Conservation (phyloP, 495 filamentous ascomycete species). For the Neurospora terricola region DNA sequence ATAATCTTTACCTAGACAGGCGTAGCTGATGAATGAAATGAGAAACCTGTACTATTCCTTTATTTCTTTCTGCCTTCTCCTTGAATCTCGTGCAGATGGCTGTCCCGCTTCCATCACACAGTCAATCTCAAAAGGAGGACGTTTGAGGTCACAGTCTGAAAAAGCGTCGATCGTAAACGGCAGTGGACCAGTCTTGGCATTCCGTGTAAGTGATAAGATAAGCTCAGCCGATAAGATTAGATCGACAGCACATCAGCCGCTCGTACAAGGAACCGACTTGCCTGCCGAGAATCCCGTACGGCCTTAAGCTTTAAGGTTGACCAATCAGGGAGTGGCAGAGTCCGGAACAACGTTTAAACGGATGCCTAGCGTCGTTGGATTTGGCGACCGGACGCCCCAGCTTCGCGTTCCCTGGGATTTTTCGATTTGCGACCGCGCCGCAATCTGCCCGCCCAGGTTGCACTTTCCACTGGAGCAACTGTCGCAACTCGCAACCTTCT, state of each 20-base stretch:
- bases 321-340: neutral
- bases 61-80: too few relatives aligned
- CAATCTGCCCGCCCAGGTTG: neutral
- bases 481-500: neutral
- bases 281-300: neutral
- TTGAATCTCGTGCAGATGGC: too few relatives aligned
- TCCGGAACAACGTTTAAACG: slow-evolving; percentile 14
- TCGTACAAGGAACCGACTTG: neutral
- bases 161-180: neutral
- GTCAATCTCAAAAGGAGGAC: neutral
- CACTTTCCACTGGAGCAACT: slow-evolving; percentile 1
- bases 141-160: neutral
- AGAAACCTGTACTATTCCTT: too few relatives aligned
- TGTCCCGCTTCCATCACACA: neutral
- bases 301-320: neutral
- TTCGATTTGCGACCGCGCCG: slow-evolving; percentile 12
- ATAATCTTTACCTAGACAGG: neutral
- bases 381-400: slow-evolving; percentile 21
- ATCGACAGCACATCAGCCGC: slow-evolving; percentile 1
- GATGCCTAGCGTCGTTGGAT: slow-evolving; percentile 21
- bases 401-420: slow-evolving; percentile 19
- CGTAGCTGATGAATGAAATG: neutral
- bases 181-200: neutral
- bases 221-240: slow-evolving; percentile 2
- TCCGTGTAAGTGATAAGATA: slow-evolving; percentile 4